Base-by-base conservation (phyloP, 768 basidiomycete species). In the Boletellus ananas region DNA sequence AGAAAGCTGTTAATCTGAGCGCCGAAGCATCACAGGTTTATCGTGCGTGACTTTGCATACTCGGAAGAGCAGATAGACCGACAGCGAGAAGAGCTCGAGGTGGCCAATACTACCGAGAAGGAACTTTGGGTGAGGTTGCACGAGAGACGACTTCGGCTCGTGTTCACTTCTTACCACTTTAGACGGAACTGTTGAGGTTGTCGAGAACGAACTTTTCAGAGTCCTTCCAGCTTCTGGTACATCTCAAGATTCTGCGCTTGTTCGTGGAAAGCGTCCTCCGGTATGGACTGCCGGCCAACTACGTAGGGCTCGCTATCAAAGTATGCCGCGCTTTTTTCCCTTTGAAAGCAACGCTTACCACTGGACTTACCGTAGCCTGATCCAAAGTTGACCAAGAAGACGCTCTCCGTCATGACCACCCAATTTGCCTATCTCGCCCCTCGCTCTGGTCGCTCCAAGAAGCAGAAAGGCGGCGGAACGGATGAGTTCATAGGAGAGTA, bases 191-290 rank as follows among this genome's bases (percentile, higher is more conserved):
- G 0, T 74, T 99, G 21, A 81, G 90, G 59, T 68, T 98, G 34
- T 85, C 94, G 34, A 79, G 96, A 47, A 96, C 91, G 45, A 97
- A 95, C 70, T 99, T 98, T 68, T 94, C 94, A 1, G 96, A 99
- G 72, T 85, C 94, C 6, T 93, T 94, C 72, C 91, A 98, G 66
- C 76, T 95, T 45, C 77, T 97, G 17, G 90, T 94, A 0, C 96
- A 98, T 63, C 75, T 98, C 58, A 98, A 98, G 70, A 79, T 95
- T 43, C 70, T 96, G 14, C 85, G 92, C 10, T 74, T 96, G 14
- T 98, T 94, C 60, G 85, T 95, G 18, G 96, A 99, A 72, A 94
- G 91, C 49, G 94, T 97, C 17, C 77, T 99, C 37, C 80, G 95
- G 58, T 98, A 97, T 66, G 96, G 96, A 46, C 74, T 97, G 10